phyloP scores from a whole-genome alignment of 139 green algal species.

The Volvox africanus region DNA sequence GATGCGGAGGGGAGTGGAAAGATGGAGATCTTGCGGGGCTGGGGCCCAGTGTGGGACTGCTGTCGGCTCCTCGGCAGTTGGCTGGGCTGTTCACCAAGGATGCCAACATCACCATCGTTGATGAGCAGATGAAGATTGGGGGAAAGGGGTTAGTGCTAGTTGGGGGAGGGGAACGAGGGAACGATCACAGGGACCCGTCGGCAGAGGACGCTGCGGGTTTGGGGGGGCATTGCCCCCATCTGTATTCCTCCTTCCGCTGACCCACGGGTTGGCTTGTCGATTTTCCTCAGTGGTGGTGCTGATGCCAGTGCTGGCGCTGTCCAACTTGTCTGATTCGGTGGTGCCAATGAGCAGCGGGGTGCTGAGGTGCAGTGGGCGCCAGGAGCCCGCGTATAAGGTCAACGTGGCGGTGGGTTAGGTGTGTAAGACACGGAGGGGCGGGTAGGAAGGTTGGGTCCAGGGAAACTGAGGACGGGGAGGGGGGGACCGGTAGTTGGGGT shows the following conservation, averaged over 20 bases:
- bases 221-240: too few species aligned
- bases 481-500: too few species aligned
- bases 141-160: background rate
- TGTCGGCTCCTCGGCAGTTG: background rate
- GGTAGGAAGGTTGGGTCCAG: too few species aligned
- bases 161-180: too few species aligned
- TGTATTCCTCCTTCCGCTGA: too few species aligned
- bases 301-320: constrained; percentile 43
- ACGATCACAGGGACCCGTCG: too few species aligned
- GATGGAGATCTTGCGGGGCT: too few species aligned
- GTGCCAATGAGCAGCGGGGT: constrained; percentile 21
- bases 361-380: constrained; percentile 41
- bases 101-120: background rate
- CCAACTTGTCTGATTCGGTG: constrained; percentile 38
- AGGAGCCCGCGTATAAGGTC: constrained; percentile 42
- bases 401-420: constrained; percentile 4
- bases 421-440: background rate
- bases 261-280: too few species aligned
- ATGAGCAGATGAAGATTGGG: background rate
- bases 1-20: too few species aligned
- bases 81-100: constrained; percentile 39
- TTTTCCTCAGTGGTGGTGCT: background rate
- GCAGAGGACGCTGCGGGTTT: too few species aligned
- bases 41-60: background rate
- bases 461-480: too few species aligned